phyloP scores from a whole-genome alignment of 2,329 filamentous ascomycete genomes.

The Arthrobotrys conoides region DNA sequence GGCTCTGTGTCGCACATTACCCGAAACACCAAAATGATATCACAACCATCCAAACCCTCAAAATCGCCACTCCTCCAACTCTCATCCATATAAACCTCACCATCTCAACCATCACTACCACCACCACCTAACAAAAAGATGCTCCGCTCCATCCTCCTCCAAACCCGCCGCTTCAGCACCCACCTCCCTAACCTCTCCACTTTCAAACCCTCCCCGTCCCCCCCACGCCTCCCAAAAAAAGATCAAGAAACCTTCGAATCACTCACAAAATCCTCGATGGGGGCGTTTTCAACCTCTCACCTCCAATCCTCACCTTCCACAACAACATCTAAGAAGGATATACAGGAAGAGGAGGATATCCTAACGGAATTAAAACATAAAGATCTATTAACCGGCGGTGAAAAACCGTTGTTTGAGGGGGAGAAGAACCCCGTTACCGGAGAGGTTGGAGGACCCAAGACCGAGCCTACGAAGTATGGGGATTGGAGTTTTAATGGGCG shows the following conservation, averaged over 20 bases:
- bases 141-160: conserved; percentile 5
- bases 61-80: too few species aligned
- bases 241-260: conserved; percentile 92
- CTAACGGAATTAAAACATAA: conserved; percentile 73
- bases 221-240: conserved; percentile 87
- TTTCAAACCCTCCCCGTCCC: conserved; percentile 72
- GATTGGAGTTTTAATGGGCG: conserved; percentile 96
- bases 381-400: conserved; percentile 78
- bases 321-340: conserved; percentile 52
- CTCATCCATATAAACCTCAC: too few species aligned
- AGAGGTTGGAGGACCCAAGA: conserved; percentile 96
- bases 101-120: too few species aligned
- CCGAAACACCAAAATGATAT: neutral
- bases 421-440: conserved; percentile 93
- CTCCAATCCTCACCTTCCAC: conserved; percentile 62
- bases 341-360: conserved; percentile 61
- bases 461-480: conserved; percentile 84
- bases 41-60: neutral
- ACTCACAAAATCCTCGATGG: conserved; percentile 83
- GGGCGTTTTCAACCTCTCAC: conserved; percentile 78
- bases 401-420: conserved; percentile 91
- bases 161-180: conserved; percentile 65
- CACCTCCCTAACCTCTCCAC: conserved; percentile 64
- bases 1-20: too few species aligned
- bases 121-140: neutral